Evolutionary conservation across 306 rosid genomes (phyloP), one percentile per base, ranked within the genome.

Genomic region (Delonix regia): DNA sequence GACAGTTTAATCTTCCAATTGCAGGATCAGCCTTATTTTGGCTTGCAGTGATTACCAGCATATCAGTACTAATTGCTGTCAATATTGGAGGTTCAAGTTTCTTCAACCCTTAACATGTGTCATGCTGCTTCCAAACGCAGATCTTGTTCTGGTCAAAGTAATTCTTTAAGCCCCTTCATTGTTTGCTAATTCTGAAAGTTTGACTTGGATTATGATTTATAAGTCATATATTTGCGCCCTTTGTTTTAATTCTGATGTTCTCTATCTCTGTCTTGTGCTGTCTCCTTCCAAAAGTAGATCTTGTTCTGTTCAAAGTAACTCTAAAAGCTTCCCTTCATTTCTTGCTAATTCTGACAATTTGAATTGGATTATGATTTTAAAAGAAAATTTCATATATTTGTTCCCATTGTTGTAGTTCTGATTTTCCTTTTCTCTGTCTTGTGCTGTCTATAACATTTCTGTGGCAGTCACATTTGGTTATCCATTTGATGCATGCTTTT

Each of bases 21-120:
- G 88, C 95, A 95, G 98, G 91, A 33, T 87, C 84, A 30, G 88
- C 89, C 30, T 80, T 96, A 78, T 64, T 91, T 76, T 96, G 99
- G 99, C 85, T 93, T 38, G 91, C 98, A n/a, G 93, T 89, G 81
- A 83, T 93, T 65, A 85, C 98, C 4, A 42, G 96, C 85, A 60
- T 89, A 63, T 88, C 94, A 0, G 75, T 90, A 64, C 83, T 96
- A 68, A 91, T 91, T 85, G 89, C 99, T 53, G 7, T 87, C 83
- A 90, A 87, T 71, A 83, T 93, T 39, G 94, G 97, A 25, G 93
- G 98, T 75, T 91, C 98, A 55, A 86, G 85, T 83, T 72, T 96
- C 81, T 96, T 96, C 93, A 96, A 95, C 84, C 99, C 98, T 69
- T 95, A 82, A 91, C 64, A 64, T 53, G 73, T 27, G 3, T 68